Base-by-base conservation (phyloP, 2,329 filamentous ascomycete genomes). In the Aspergillus aculeatinus region DNA sequence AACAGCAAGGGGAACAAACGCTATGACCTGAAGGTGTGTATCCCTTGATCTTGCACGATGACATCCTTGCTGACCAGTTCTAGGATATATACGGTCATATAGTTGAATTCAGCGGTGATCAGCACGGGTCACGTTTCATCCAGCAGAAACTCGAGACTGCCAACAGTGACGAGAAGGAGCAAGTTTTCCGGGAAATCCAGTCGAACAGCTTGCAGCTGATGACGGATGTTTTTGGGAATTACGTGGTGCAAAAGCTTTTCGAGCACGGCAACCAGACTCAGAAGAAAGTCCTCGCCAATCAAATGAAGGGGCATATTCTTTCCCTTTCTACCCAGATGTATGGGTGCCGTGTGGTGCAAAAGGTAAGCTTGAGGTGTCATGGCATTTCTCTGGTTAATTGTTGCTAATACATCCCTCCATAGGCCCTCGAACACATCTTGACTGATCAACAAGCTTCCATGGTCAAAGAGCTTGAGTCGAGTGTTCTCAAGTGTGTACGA, bases 191-290 rank as follows among this genome's bases (percentile, higher is more conserved):
- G 0, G 95, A 98, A 75, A 92, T 99, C 50, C 85, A 90, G 67
- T 85, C 87, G 0, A 95, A 99, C 66, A 87, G 89, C 1, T 77
- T 96, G 31, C 92, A 94, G 70, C 80, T 99, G 51, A 97, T 96
- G 92, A 94, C 89, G 50, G 95, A 98, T 74, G 89, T 98, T 0
- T 99, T 97, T 72, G 95, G 95, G 57, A 99, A 99, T 75, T 99
- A 98, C 72, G 95, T 99, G 39, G 93, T 98, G 44, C 95, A 99
- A 72, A 98, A 97, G 74, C 88, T 98, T 72, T 97, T 98, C 63
- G 94, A 98, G 74, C 92, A 98, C 74, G 94, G 95, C 44, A 96
- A 92, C 67, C 93, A 96, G 76, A 85, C 88, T 0, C 95, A 99
- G 79, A 99, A 99, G 80, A 92, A 89, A 75, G 83, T 90, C 2